Percentiles rank a stretch among this genome's conserved stretches.
Evolutionary conservation across 441 rosid genomes (phyloP).

Genomic region (Croton setiger): DNA sequence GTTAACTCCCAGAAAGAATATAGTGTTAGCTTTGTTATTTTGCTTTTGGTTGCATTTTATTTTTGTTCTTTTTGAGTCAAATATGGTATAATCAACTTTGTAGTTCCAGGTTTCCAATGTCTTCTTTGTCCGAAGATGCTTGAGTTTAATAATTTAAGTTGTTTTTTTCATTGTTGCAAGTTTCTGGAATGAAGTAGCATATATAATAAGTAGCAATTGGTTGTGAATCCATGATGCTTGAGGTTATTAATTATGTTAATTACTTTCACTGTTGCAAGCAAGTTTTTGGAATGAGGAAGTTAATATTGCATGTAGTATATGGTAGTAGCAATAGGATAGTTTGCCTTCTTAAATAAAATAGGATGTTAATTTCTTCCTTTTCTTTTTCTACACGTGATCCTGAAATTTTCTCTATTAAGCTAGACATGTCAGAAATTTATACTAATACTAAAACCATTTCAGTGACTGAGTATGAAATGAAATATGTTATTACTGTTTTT

Average conservation of each 20-base stretch:
- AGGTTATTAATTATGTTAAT: no score
- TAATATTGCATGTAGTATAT: not conserved
- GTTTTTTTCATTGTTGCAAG: not conserved
- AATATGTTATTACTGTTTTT: not conserved
- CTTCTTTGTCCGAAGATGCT: not conserved
- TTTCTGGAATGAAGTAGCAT: not conserved
- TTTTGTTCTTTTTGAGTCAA: not conserved
- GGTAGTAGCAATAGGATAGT: not conserved
- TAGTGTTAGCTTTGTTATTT: not conserved
- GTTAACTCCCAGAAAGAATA: not conserved
- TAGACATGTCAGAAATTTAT: not conserved
- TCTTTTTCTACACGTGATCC: not conserved
- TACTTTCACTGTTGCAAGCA: not conserved
- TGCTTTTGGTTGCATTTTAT: not conserved
- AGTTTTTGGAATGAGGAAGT: not conserved
- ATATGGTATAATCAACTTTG: not conserved
- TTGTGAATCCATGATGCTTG: no score
- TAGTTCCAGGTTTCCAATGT: not conserved
- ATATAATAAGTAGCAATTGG: no score
- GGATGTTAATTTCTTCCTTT: not conserved
- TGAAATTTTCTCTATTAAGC: not conserved
- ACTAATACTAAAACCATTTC: not conserved
- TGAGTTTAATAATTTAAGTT: not conserved
- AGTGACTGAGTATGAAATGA: not conserved
- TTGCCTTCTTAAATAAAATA: not conserved